These are phyloP conservation scores for Pezicula neosporulosa DNA, from an alignment of 2,329 filamentous ascomycete genomes.

Conservation along the genomic window DNA sequence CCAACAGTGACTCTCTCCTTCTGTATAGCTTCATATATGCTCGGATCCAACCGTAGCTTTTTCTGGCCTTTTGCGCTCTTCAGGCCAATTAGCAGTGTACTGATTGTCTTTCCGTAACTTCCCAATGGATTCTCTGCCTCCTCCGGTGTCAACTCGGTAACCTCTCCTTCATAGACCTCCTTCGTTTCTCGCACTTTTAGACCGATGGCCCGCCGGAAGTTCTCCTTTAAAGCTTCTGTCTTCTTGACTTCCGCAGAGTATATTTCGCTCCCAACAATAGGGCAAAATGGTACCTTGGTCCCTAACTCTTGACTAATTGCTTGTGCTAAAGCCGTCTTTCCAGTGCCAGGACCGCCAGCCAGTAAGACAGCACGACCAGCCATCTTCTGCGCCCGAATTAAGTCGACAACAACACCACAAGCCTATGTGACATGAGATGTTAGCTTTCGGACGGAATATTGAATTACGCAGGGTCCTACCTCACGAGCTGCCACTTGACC, in stretches of 20 bases:
- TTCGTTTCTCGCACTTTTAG: slow-evolving; percentile 97
- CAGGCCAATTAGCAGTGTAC: slow-evolving; percentile 87
- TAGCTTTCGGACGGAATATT: slow-evolving; percentile 63
- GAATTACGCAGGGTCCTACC: slow-evolving; percentile 67
- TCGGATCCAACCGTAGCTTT: slow-evolving; percentile 93
- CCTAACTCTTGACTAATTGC: slow-evolving; percentile 96
- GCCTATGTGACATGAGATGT: slow-evolving; percentile 75
- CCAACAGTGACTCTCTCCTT: slow-evolving; percentile 95
- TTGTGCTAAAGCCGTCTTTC: slow-evolving; percentile 93
- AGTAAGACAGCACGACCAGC: slow-evolving; percentile 89
- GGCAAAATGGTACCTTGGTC: slow-evolving; percentile 97
- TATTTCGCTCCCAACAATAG: slow-evolving; percentile 96
- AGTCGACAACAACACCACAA: slow-evolving; percentile 91
- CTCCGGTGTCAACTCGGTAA: slow-evolving; percentile 94
- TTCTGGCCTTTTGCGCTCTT: slow-evolving; percentile 97
- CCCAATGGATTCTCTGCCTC: slow-evolving; percentile 97
- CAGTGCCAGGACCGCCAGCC: slow-evolving; percentile 91
- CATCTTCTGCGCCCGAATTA: slow-evolving; percentile 97
- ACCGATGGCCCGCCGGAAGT: slow-evolving; percentile 94
- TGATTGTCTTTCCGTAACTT: slow-evolving; percentile 96
- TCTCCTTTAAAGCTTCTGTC: slow-evolving; percentile 98
- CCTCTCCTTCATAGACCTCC: slow-evolving; percentile 98
- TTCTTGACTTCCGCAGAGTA: slow-evolving; percentile 99
- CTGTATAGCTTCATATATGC: slow-evolving; percentile 98
- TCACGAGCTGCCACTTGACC: slow-evolving; percentile 87